A percentile compares a stretch with the other conserved stretches of the same genome.
phyloP scores from a whole-genome alignment of 805 yeast genomes.

The Blastobotrys chiropterorum region DNA sequence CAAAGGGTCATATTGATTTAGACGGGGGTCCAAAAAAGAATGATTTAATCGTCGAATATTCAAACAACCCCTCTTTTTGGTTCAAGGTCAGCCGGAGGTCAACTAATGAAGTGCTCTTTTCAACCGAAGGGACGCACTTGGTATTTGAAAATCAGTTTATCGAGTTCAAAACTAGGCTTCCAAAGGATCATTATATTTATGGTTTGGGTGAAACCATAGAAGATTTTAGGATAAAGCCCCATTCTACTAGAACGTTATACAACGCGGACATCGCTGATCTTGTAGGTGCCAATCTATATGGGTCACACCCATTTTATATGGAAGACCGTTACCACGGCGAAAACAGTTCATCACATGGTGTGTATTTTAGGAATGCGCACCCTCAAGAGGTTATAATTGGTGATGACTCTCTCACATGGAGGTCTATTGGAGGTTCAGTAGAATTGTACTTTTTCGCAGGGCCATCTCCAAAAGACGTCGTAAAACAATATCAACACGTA shows the following conservation, averaged over 20 bases:
- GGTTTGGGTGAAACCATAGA: conserved; percentile 34
- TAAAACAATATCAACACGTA: conserved; percentile 53
- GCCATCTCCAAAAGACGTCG: conserved; percentile 48
- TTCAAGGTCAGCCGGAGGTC: conserved; percentile 22
- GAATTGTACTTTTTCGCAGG: conserved; percentile 58
- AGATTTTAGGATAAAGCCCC: conserved; percentile 27
- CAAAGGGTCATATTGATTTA: neutral
- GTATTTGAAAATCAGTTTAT: conserved; percentile 32
- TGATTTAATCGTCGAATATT: conserved; percentile 2
- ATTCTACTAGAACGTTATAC: conserved; percentile 28
- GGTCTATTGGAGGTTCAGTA: conserved; percentile 76
- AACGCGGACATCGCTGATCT: conserved; percentile 96
- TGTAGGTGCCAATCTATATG: conserved; percentile 91
- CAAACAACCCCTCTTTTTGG: conserved; percentile 14
- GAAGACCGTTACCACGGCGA: too few relatives aligned
- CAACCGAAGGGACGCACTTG: conserved; percentile 28
- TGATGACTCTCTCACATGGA: conserved; percentile 83
- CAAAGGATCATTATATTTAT: conserved; percentile 25
- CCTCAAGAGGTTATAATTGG: conserved; percentile 43
- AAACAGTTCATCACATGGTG: conserved; percentile 58
- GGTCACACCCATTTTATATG: conserved; percentile 86
- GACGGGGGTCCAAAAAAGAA: neutral
- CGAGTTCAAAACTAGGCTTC: conserved; percentile 30
- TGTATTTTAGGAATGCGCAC: conserved; percentile 85
- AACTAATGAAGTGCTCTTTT: conserved; percentile 26